These are phyloP conservation scores for Protostelium mycophagum DNA, from an alignment of 78 protist genomes.

Conservation along the genomic window DNA sequence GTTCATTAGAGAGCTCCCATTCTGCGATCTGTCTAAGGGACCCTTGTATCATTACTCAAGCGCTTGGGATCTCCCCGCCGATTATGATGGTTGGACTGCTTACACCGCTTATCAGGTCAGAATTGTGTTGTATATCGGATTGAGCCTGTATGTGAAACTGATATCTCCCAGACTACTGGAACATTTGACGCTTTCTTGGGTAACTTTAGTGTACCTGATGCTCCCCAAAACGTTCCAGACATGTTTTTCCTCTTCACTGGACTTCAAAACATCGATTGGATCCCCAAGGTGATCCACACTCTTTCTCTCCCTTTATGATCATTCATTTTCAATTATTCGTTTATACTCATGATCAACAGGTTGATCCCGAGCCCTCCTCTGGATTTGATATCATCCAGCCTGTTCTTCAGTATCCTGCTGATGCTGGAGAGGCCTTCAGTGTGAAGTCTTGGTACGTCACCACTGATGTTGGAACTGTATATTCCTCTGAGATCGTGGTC, in stretches of 20 bases:
- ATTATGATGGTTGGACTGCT: neutral
- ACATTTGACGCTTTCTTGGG: slow-evolving; percentile 1
- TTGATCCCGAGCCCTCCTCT: slow-evolving; percentile 3
- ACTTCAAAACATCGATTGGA: slow-evolving; percentile 11
- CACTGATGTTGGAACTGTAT: neutral
- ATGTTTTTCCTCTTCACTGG: slow-evolving; percentile 13
- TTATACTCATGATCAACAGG: neutral
- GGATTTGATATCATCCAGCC: slow-evolving; percentile 19
- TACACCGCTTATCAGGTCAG: neutral
- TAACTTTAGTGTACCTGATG: neutral
- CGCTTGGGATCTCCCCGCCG: neutral
- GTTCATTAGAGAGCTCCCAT: neutral
- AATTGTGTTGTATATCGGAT: too few species aligned
- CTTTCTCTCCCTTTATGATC: too few species aligned
- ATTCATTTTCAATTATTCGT: too few species aligned
- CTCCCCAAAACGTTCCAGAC: neutral
- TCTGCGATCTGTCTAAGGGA: neutral
- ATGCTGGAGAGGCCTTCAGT: neutral
- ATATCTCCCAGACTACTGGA: neutral
- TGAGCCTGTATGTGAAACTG: neutral
- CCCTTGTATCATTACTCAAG: neutral
- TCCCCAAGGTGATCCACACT: neutral
- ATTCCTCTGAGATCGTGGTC: neutral
- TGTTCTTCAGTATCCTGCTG: slow-evolving; percentile 8
- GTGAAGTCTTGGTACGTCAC: slow-evolving; percentile 8